These are phyloP conservation scores for Xylaria curta DNA, from an alignment of 495 filamentous ascomycete genomes.

Conservation along the genomic window DNA sequence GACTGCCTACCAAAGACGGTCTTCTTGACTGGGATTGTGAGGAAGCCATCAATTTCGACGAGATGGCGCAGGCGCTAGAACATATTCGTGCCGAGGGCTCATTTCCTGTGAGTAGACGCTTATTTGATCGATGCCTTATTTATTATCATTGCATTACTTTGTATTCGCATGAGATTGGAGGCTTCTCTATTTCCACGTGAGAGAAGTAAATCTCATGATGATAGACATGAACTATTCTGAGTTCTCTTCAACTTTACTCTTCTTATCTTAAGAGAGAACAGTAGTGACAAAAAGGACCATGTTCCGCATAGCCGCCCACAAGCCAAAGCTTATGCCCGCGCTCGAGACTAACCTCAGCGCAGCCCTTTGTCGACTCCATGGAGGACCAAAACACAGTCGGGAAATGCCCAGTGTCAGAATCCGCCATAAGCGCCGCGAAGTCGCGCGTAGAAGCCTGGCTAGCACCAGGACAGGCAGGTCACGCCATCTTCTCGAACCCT, in stretches of 20 bases:
- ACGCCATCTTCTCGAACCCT: conserved; percentile 20
- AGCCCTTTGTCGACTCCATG: conserved; percentile 68
- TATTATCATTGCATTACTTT: neutral
- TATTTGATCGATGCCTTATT: neutral
- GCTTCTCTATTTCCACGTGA: neutral
- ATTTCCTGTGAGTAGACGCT: conserved; percentile 58
- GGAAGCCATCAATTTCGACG: conserved; percentile 70
- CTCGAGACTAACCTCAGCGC: conserved; percentile 32
- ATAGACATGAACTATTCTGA: neutral
- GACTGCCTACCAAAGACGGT: conserved; percentile 58
- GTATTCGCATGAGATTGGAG: neutral
- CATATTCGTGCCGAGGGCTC: conserved; percentile 70
- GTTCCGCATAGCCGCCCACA: neutral
- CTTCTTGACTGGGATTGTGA: conserved; percentile 89
- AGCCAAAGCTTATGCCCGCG: conserved; percentile 6
- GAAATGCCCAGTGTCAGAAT: conserved; percentile 50
- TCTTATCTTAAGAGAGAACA: neutral
- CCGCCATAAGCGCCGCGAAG: conserved; percentile 47
- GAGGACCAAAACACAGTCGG: conserved; percentile 76
- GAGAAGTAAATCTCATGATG: neutral
- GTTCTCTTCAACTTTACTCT: neutral
- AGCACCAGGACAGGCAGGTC: conserved; percentile 40
- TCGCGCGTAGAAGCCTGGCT: conserved; percentile 52
- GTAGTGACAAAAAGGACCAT: neutral
- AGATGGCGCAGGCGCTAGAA: conserved; percentile 64